These are phyloP conservation scores for Irpex sp. DNA, from an alignment of 1,284 basidiomycete species.

Conservation along the genomic window DNA sequence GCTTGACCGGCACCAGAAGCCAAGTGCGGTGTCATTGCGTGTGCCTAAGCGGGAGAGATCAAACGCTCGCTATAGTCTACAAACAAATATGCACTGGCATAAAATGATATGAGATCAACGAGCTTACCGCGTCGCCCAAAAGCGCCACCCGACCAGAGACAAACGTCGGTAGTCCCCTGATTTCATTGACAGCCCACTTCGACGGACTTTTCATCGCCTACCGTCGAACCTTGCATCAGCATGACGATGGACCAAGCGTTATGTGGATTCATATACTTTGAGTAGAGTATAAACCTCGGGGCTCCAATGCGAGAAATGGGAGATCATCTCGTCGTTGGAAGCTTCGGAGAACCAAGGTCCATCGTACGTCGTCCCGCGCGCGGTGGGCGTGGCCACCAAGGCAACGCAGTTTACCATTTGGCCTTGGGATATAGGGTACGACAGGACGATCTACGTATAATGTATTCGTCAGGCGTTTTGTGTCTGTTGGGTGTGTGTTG, in stretches of 20 bases:
- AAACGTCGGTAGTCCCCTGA: constrained; percentile 23
- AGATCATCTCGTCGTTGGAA: constrained; percentile 21
- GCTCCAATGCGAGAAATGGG: constrained; percentile 28
- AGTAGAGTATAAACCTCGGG: constrained; percentile 28
- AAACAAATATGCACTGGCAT: no score
- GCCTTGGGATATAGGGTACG: constrained; percentile 23
- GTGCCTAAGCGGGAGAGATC: not conserved
- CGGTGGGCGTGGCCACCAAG: constrained; percentile 20
- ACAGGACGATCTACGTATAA: constrained; percentile 12
- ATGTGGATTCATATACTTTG: constrained; percentile 15
- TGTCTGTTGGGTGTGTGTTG: not conserved
- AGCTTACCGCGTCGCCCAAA: constrained; percentile 28
- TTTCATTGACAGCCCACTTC: constrained; percentile 29
- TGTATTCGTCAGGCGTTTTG: not conserved
- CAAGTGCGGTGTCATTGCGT: constrained; percentile 30
- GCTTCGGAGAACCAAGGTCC: constrained; percentile 27
- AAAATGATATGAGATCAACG: no score
- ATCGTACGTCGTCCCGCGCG: constrained; percentile 22
- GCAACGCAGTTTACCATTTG: constrained; percentile 30
- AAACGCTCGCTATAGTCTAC: no score
- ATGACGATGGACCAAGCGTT: no score
- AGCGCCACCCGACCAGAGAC: constrained; percentile 22
- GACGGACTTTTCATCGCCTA: constrained; percentile 28
- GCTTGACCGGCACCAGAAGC: constrained; percentile 39
- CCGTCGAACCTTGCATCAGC: not conserved